Percentiles rank a stretch among this genome's conserved stretches.
Conservation (phyloP, 108 stramenopile species). For the Nitzschia sp. region DNA sequence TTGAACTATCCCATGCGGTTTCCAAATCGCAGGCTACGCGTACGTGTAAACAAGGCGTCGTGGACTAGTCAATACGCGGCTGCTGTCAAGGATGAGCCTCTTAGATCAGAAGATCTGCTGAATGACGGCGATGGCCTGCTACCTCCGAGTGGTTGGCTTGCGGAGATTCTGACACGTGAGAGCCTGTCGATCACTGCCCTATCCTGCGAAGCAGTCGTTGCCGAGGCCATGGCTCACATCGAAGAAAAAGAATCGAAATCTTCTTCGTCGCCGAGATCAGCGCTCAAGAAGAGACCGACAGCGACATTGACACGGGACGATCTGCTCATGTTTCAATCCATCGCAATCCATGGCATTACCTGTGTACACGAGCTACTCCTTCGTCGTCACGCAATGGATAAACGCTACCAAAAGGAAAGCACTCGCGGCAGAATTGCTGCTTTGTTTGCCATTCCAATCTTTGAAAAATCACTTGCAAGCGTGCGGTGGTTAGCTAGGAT, state of each 20-base stretch:
- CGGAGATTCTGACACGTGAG: conserved; percentile 66
- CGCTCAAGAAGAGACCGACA: conserved; percentile 28
- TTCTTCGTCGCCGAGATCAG: background rate
- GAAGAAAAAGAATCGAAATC: conserved; percentile 25
- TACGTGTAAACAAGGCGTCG: conserved; percentile 7
- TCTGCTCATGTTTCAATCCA: conserved; percentile 74
- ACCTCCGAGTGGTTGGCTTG: conserved; percentile 77
- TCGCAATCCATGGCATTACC: conserved; percentile 71
- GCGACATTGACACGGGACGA: conserved; percentile 53
- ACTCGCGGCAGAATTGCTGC: conserved; percentile 69
- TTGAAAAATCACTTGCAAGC: conserved; percentile 55
- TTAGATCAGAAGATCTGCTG: conserved; percentile 5
- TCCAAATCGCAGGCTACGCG: background rate
- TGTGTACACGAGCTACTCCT: conserved; percentile 72
- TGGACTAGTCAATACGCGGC: conserved; percentile 31
- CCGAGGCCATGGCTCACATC: conserved; percentile 62
- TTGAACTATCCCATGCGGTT: conserved; percentile 78
- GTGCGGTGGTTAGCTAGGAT: conserved; percentile 67
- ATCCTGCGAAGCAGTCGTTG: conserved; percentile 70
- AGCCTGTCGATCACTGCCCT: conserved; percentile 67
- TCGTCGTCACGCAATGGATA: conserved; percentile 82
- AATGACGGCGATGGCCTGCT: conserved; percentile 27
- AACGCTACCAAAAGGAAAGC: conserved; percentile 64
- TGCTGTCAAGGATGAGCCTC: background rate
- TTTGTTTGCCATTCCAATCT: conserved; percentile 48